Percentiles rank a stretch among this genome's conserved stretches.
phyloP scores from a whole-genome alignment of 2,329 filamentous ascomycete species.

The Fusarium camptoceras region DNA sequence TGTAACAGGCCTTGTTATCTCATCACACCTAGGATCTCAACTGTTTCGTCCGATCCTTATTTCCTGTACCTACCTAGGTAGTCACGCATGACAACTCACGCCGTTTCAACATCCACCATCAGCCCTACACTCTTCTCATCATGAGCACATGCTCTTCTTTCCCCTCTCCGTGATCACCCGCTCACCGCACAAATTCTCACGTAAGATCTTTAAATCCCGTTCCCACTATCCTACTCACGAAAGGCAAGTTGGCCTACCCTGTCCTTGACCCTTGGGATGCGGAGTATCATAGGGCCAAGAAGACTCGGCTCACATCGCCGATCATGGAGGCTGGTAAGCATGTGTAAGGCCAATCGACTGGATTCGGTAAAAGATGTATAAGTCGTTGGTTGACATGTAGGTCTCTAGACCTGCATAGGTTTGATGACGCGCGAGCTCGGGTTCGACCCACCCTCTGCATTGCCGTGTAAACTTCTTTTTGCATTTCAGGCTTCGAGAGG shows the following conservation, averaged over 20 bases:
- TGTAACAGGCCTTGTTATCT: slow-evolving; percentile 3
- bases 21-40: neutral
- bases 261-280: neutral
- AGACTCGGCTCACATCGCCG: slow-evolving; percentile 27
- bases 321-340: slow-evolving; percentile 21
- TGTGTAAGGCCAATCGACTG: neutral
- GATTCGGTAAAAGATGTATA: slow-evolving; percentile 21
- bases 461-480: neutral
- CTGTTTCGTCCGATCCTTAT: slow-evolving; percentile 10
- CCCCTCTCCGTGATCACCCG: slow-evolving; percentile 36
- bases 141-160: neutral
- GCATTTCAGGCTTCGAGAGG: neutral
- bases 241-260: neutral
- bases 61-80: slow-evolving; percentile 10
- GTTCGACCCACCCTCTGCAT: neutral
- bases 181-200: slow-evolving; percentile 39
- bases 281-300: slow-evolving; percentile 21
- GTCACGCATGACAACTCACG: slow-evolving; percentile 5
- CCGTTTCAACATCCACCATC: slow-evolving; percentile 15
- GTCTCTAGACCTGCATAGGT: slow-evolving; percentile 22
- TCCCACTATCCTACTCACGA: neutral
- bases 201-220: slow-evolving; percentile 44
- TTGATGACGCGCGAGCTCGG: slow-evolving; percentile 22
- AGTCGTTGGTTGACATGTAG: slow-evolving; percentile 21
- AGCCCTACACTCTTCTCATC: slow-evolving; percentile 30